These are phyloP conservation scores for Euryodendron excelsum DNA, from an alignment of 148 eudicot genomes.

Conservation along the genomic window DNA sequence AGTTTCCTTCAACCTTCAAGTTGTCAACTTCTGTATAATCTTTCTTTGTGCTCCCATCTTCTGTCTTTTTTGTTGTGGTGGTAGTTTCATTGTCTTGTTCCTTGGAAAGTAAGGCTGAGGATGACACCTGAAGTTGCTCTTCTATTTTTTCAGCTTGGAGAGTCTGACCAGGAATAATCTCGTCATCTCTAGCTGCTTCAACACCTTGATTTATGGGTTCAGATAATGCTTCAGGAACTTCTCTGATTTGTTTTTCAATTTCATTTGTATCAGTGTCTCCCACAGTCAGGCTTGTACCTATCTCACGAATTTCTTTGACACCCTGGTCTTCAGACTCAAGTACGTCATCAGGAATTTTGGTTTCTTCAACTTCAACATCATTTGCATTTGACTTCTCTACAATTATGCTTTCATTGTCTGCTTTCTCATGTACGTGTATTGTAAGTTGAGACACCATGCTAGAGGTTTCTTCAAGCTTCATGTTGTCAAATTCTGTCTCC, in stretches of 20 bases:
- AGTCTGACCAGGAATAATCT: not conserved
- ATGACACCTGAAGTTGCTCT: conserved; percentile 7
- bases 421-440: not conserved
- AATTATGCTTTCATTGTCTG: not conserved
- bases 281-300: not conserved
- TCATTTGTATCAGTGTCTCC: not conserved
- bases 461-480: conserved; percentile 7
- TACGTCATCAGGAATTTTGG: not conserved
- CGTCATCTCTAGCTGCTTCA: not conserved
- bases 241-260: conserved; percentile 1
- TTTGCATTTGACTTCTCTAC: conserved; percentile 8
- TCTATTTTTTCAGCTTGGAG: not conserved
- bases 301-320: not conserved
- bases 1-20: not conserved
- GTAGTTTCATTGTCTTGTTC: not conserved
- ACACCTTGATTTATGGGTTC: conserved; percentile 7
- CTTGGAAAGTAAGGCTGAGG: not conserved
- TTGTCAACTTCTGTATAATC: not conserved
- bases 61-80: not conserved
- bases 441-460: not conserved
- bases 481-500: not conserved
- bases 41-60: not conserved
- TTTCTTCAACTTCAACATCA: not conserved
- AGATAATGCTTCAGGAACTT: conserved; percentile 6
- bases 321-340: not conserved